Evolutionary conservation across 2,329 filamentous ascomycete genomes (phyloP), one percentile per base, ranked within the genome.

Genomic region (Trichoderma sp.): DNA sequence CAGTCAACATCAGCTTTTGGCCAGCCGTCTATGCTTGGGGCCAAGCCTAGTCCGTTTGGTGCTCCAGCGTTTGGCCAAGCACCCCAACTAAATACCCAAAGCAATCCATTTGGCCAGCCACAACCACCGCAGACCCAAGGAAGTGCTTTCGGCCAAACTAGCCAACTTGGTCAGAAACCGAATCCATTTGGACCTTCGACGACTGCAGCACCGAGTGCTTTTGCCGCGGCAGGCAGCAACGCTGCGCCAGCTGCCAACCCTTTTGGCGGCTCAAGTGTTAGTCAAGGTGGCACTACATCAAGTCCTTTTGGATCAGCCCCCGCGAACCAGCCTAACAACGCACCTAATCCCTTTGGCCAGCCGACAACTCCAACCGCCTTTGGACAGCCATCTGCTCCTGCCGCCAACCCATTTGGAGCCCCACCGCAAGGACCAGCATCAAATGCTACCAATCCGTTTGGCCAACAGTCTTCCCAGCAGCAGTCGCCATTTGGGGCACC

Each of bases 21-120:
- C 1, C 82, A 84, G 66, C 78, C 83, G 34, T 77, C 81, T 46
- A 68, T 74, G 2, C 68, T 79, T 32, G 79, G 76, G 13, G 71
- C 74, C 26, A 76, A 76, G 18, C 74, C 76, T 14, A 81, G 75
- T 70, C 76, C 80, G 1, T 81, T 82, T 71, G 78, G 76, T 46
- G 51, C 73, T 46, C 74, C 77, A 1, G 76, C 77, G 0, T 80
- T 77, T 66, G 79, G 75, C 1, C 81, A 81, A 66, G 74, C 81
- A 24, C 72, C 77, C 63, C 77, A 80, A 56, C 72, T 76, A 16
- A 74, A 54, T 66, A 73, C 69, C 7, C 71, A 70, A 28, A 70
- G 71, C 28, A 75, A 64, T 55, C 74, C 72, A 3, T 79, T 79
- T 70, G 77, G 77, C 7, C 72, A 79, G 67, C 68, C 77, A 34